phyloP scores from a whole-genome alignment of 768 basidiomycete genomes.

The Trametes coccinea region DNA sequence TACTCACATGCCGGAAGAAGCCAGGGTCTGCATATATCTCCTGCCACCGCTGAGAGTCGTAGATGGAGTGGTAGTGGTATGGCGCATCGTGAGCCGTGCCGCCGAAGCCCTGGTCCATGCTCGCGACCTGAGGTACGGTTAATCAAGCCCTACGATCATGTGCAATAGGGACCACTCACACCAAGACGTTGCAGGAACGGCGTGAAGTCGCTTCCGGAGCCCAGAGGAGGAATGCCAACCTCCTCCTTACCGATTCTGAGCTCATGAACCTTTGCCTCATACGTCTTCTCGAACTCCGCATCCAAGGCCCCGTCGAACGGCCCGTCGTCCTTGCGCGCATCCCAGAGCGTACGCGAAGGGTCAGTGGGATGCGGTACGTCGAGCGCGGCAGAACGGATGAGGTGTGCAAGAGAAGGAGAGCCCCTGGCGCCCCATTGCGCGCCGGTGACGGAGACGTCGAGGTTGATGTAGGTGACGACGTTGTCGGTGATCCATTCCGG shows the following conservation, averaged over 20 bases:
- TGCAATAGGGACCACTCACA: slow-evolving; percentile 38
- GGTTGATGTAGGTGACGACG: slow-evolving; percentile 85
- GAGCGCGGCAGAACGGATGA: slow-evolving; percentile 67
- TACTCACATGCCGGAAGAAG: slow-evolving; percentile 56
- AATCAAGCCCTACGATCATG: neutral
- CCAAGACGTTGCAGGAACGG: slow-evolving; percentile 85
- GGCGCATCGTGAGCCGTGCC: slow-evolving; percentile 43
- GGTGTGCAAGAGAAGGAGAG: slow-evolving; percentile 81
- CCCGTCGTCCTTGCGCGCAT: slow-evolving; percentile 64
- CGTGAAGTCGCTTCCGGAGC: slow-evolving; percentile 89
- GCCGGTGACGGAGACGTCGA: slow-evolving; percentile 36
- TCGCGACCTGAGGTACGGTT: slow-evolving; percentile 32
- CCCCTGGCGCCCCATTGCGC: slow-evolving; percentile 49
- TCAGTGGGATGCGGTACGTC: slow-evolving; percentile 74
- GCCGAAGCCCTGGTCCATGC: slow-evolving; percentile 39
- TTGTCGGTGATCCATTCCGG: slow-evolving; percentile 74
- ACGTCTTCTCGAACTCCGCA: slow-evolving; percentile 42
- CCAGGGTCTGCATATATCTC: slow-evolving; percentile 63
- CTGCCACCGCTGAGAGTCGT: slow-evolving; percentile 60
- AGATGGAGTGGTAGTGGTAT: slow-evolving; percentile 65
- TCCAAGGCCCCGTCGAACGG: slow-evolving; percentile 46
- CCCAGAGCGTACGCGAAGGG: slow-evolving; percentile 70
- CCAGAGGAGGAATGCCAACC: slow-evolving; percentile 56
- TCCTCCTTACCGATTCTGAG: slow-evolving; percentile 22
- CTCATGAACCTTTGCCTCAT: slow-evolving; percentile 36